Conservation (phyloP, 352 stramenopile genomes). For the Globisporangium recalcitrans region DNA sequence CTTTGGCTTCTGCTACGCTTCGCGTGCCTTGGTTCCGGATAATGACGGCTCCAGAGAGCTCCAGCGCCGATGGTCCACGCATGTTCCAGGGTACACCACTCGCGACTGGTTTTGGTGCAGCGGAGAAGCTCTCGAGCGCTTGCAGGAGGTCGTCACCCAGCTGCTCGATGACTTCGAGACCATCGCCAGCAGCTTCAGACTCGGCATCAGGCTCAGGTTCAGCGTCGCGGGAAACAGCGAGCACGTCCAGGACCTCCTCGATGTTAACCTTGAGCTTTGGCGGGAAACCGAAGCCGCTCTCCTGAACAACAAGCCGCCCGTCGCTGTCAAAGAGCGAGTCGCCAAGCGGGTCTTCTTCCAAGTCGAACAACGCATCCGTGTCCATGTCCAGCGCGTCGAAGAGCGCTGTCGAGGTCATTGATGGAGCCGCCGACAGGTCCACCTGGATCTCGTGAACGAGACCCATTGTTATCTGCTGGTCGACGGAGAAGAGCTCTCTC, state of each 20-base stretch:
- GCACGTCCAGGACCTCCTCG: neutral
- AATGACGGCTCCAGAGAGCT: neutral
- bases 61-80: neutral
- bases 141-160: neutral
- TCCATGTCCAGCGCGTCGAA: neutral
- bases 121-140: neutral
- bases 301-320: too few relatives aligned
- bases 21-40: neutral
- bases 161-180: neutral
- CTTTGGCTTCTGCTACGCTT: neutral
- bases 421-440: neutral
- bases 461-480: too few relatives aligned
- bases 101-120: too few relatives aligned
- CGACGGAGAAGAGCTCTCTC: too few relatives aligned
- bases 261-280: neutral
- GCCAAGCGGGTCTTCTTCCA: neutral
- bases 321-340: too few relatives aligned
- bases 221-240: neutral
- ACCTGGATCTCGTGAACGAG: too few relatives aligned
- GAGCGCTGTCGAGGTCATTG: neutral
- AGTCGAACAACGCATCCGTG: neutral
- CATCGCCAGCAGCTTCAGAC: neutral
- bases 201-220: neutral
- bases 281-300: too few relatives aligned
- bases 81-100: neutral